A percentile compares a stretch with the other conserved stretches of the same genome.
These are phyloP conservation scores for Hysterium pulicare DNA, from an alignment of 2,329 filamentous ascomycete species.

Conservation along the genomic window DNA sequence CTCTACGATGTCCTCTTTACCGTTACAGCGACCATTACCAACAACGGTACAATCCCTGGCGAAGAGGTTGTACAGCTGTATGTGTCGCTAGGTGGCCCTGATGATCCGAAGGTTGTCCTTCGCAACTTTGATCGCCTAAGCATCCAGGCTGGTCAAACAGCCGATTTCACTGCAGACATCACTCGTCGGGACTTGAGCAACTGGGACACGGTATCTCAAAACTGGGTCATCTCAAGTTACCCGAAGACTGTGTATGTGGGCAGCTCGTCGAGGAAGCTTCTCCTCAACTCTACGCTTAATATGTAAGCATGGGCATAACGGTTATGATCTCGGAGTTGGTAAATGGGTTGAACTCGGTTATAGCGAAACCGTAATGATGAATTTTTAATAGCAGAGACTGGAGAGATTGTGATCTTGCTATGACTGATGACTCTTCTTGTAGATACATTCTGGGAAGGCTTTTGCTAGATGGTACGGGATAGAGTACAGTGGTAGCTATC, in stretches of 20 bases:
- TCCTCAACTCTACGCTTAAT: constrained; percentile 34
- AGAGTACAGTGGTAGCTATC: background rate
- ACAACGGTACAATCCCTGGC: constrained; percentile 63
- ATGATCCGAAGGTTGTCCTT: constrained; percentile 64
- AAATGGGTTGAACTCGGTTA: too few relatives aligned
- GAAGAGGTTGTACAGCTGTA: constrained; percentile 75
- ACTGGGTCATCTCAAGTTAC: constrained; percentile 68
- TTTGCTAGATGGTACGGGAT: background rate
- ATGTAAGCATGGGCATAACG: too few relatives aligned
- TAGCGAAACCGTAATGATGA: constrained; percentile 8
- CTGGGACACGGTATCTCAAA: constrained; percentile 76
- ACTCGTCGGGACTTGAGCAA: constrained; percentile 81
- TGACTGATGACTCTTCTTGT: constrained; percentile 8
- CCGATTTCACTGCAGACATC: constrained; percentile 64
- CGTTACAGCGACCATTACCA: constrained; percentile 65
- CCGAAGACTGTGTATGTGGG: constrained; percentile 61
- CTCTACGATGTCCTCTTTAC: constrained; percentile 69
- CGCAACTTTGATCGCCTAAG: constrained; percentile 77
- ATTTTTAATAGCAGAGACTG: constrained; percentile 6
- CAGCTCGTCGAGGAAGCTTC: constrained; percentile 56
- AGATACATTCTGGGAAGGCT: constrained; percentile 5
- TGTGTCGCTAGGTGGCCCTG: constrained; percentile 72
- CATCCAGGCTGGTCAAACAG: constrained; percentile 66
- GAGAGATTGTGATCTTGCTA: constrained; percentile 3
- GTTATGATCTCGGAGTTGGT: too few relatives aligned